These are phyloP conservation scores for Colletotrichum agaves DNA, from an alignment of 2,329 filamentous ascomycete genomes.

Conservation along the genomic window DNA sequence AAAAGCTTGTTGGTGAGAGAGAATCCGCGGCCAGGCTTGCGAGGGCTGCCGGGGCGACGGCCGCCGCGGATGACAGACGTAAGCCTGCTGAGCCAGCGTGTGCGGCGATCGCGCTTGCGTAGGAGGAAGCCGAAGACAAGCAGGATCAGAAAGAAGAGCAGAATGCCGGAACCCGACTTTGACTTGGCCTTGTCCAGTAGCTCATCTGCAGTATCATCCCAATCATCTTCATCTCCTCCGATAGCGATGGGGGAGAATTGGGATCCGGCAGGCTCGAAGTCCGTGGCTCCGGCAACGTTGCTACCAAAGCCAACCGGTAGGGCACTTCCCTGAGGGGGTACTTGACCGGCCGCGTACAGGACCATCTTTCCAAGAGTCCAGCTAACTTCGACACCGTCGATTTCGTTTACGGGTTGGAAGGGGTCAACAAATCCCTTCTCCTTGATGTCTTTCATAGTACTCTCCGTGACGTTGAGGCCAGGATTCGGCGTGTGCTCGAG, in stretches of 20 bases:
- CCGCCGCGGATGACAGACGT: constrained; percentile 53
- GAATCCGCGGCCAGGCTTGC: constrained; percentile 59
- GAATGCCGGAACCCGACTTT: constrained; percentile 76
- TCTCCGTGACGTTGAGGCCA: constrained; percentile 77
- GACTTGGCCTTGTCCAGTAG: constrained; percentile 75
- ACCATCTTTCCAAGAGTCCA: constrained; percentile 99
- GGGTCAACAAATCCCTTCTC: constrained; percentile 81
- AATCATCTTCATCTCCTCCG: constrained; percentile 59
- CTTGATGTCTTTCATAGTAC: constrained; percentile 74
- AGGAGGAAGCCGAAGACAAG: constrained; percentile 77
- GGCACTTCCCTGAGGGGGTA: constrained; percentile 69
- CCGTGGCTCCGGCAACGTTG: constrained; percentile 75
- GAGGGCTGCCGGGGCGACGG: constrained; percentile 56
- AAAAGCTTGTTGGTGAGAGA: constrained; percentile 74
- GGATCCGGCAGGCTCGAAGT: constrained; percentile 87
- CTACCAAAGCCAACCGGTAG: constrained; percentile 93
- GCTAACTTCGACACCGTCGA: constrained; percentile 90
- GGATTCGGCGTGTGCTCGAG: constrained; percentile 70
- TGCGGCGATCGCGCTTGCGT: constrained; percentile 80
- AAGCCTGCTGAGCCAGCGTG: constrained; percentile 67
- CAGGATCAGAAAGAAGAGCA: constrained; percentile 82
- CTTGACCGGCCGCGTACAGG: constrained; percentile 89
- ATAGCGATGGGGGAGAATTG: constrained; percentile 49
- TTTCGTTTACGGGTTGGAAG: constrained; percentile 93
- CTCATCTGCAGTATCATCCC: constrained; percentile 62